Conservation (phyloP, 176 grass and related monocot genomes). For the Paspalum notatum region DNA sequence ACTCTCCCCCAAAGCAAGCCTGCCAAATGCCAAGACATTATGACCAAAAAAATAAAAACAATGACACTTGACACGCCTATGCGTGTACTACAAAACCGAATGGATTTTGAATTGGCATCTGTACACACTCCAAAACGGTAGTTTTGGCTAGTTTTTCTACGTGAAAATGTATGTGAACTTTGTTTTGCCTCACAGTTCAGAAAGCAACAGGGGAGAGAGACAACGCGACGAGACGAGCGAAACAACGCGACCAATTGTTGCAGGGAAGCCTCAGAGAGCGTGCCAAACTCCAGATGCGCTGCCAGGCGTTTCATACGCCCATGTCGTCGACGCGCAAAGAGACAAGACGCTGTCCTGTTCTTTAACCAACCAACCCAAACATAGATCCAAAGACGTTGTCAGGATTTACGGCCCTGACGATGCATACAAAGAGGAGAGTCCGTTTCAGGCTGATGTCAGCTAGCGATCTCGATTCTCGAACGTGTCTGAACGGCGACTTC, state of each 20-base stretch:
- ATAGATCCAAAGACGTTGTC: not conserved
- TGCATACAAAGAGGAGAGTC: not conserved
- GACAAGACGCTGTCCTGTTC: not conserved
- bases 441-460: not conserved
- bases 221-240: not conserved
- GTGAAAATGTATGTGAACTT: not conserved
- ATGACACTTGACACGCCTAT: too few species aligned
- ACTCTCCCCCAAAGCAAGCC: too few species aligned
- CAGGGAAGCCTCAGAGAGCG: not conserved
- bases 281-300: conserved; percentile 14
- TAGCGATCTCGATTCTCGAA: too few species aligned
- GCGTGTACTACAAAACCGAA: not conserved
- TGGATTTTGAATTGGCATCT: not conserved
- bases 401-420: not conserved
- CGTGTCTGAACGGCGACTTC: not conserved
- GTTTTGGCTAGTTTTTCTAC: not conserved
- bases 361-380: not conserved
- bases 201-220: not conserved
- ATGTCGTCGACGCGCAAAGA: not conserved
- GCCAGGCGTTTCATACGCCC: not conserved
- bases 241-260: not conserved
- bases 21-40: too few species aligned
- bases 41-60: too few species aligned
- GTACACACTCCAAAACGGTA: too few species aligned
- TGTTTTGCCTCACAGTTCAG: not conserved